These are phyloP conservation scores for Liquidambar formosana DNA, from an alignment of 164 flowering plant species.

Conservation along the genomic window DNA sequence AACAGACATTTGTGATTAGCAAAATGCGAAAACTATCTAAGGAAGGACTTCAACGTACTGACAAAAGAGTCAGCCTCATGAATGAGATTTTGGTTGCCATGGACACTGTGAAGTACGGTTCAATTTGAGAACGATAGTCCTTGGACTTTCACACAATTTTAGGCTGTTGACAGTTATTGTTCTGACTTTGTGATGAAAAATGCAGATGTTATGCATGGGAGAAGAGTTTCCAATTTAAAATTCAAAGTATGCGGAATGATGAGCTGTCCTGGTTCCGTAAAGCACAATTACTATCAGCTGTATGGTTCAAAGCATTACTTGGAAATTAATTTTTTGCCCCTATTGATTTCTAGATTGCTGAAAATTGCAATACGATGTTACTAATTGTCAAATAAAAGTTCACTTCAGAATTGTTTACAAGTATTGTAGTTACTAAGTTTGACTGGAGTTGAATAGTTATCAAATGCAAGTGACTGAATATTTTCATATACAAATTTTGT, in stretches of 20 bases:
- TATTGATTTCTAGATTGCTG: neutral
- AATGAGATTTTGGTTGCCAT: conserved; percentile 97
- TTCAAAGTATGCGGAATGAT: conserved; percentile 65
- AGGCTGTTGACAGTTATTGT: neutral
- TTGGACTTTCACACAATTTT: neutral
- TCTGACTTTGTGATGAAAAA: conserved; percentile 19
- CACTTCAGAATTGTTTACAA: neutral
- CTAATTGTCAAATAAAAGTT: neutral
- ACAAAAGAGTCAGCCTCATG: conserved; percentile 95
- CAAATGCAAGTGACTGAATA: neutral
- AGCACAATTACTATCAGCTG: conserved; percentile 77
- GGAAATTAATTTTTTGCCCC: neutral
- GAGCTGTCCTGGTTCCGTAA: conserved; percentile 94
- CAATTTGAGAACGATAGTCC: neutral
- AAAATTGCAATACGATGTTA: neutral
- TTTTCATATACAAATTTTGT: too few species aligned
- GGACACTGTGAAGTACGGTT: conserved; percentile 93
- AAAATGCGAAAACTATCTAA: conserved; percentile 78
- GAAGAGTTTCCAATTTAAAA: conserved; percentile 78
- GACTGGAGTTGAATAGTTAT: neutral
- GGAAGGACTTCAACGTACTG: conserved; percentile 95
- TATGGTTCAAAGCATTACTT: conserved; percentile 24
- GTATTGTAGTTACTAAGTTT: neutral
- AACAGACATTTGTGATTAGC: conserved; percentile 80
- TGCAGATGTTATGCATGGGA: conserved; percentile 99